Evolutionary conservation across 768 basidiomycete species (phyloP).

Genomic region (Lactifluus volemus): DNA sequence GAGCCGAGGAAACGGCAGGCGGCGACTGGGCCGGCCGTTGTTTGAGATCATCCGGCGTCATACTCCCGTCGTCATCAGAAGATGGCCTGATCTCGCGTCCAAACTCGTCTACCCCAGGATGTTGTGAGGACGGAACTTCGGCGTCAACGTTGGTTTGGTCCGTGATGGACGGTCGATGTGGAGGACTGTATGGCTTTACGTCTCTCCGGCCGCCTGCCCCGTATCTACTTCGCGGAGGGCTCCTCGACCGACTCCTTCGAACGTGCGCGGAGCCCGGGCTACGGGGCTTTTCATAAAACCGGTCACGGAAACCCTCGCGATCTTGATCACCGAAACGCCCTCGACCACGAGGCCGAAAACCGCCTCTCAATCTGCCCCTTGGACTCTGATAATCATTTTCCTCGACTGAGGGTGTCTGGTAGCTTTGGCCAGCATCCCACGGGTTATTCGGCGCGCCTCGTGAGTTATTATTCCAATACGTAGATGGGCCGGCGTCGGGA

Average conservation of each 20-base stretch:
- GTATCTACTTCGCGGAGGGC: conserved; percentile 52
- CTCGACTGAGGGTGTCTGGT: conserved; percentile 38
- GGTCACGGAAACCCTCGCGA: conserved; percentile 36
- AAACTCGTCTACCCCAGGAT: conserved; percentile 71
- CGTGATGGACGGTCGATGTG: conserved; percentile 25
- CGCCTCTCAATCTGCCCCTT: conserved; percentile 48
- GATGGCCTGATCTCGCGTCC: conserved; percentile 67
- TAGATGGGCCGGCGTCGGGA: conserved; percentile 10
- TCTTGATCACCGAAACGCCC: conserved; percentile 51
- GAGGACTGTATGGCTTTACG: conserved; percentile 51
- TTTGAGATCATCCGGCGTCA: conserved; percentile 9
- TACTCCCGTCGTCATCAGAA: conserved; percentile 30
- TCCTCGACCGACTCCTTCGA: conserved; percentile 62
- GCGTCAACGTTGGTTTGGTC: conserved; percentile 15
- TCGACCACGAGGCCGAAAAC: conserved; percentile 51
- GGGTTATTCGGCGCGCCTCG: conserved; percentile 31
- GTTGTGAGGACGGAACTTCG: conserved; percentile 19
- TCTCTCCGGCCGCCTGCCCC: conserved; percentile 34
- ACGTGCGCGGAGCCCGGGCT: conserved; percentile 32
- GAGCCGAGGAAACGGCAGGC: conserved; percentile 10
- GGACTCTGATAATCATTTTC: conserved; percentile 43
- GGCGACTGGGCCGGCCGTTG: conserved; percentile 7
- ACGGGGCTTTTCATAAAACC: conserved; percentile 32
- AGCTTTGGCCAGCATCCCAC: conserved; percentile 49
- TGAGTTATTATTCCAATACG: conserved; percentile 9